Percentiles rank a stretch among this genome's conserved stretches.
Conservation (phyloP, 2,329 filamentous ascomycete species). For the Neonectria coccinea region DNA sequence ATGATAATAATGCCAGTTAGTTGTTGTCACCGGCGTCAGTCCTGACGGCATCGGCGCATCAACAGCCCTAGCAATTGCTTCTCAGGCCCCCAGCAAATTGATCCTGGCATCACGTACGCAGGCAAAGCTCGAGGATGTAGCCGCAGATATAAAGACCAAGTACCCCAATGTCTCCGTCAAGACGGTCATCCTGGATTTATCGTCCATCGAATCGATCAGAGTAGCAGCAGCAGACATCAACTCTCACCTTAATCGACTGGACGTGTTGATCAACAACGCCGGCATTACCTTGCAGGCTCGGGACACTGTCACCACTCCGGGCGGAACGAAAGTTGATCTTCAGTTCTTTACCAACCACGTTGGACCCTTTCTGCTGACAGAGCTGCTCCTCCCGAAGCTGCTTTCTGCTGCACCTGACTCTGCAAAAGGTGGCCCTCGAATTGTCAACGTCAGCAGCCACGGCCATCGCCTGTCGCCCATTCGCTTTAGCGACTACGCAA, state of each 20-base stretch:
- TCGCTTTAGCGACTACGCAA: conserved; percentile 58
- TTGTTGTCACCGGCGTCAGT: conserved; percentile 27
- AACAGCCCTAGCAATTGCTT: conserved; percentile 23
- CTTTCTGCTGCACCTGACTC: conserved; percentile 27
- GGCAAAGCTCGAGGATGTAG: conserved; percentile 12
- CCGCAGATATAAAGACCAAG: conserved; percentile 6
- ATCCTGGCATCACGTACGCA: conserved; percentile 25
- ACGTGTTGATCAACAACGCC: conserved; percentile 33
- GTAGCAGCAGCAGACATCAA: conserved; percentile 2
- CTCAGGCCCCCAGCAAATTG: conserved; percentile 15
- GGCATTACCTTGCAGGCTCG: conserved; percentile 25
- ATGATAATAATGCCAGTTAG: not conserved
- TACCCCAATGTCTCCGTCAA: conserved; percentile 6
- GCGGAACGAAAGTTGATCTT: conserved; percentile 13
- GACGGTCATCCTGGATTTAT: conserved; percentile 19
- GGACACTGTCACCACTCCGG: conserved; percentile 10
- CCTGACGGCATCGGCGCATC: conserved; percentile 23
- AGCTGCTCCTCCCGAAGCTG: conserved; percentile 50
- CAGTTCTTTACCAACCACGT: conserved; percentile 53
- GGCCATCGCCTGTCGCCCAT: conserved; percentile 57
- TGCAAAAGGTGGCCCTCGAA: conserved; percentile 38
- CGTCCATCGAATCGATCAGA: conserved; percentile 21
- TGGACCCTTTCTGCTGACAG: conserved; percentile 55
- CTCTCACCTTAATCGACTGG: conserved; percentile 9
- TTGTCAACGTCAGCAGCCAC: conserved; percentile 59